Evolutionary conservation across 2,329 filamentous ascomycete species (phyloP).

Genomic region (Trichoderma sp.): DNA sequence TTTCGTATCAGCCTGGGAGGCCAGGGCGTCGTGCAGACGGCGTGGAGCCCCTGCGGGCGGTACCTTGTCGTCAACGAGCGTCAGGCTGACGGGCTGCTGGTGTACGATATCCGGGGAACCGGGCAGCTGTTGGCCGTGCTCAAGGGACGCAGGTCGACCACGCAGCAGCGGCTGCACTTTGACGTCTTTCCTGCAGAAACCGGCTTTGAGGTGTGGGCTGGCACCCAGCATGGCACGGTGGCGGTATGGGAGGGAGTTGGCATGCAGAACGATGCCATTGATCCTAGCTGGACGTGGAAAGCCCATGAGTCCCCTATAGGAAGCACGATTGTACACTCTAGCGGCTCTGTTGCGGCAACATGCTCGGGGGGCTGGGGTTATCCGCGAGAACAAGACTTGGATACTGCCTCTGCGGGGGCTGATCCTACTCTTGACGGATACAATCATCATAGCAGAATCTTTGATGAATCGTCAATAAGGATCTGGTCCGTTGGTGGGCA

Average conservation of each 20-base stretch:
- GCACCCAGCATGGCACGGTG: conserved; percentile 53
- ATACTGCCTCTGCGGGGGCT: conserved; percentile 14
- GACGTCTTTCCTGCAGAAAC: conserved; percentile 50
- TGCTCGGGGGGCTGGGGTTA: conserved; percentile 55
- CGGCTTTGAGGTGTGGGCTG: conserved; percentile 62
- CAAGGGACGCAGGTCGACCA: conserved; percentile 47
- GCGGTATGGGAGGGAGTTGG: conserved; percentile 60
- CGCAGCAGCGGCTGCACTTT: conserved; percentile 56
- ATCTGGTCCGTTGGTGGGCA: conserved; percentile 25
- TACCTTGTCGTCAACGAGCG: conserved; percentile 64
- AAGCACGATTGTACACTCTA: conserved; percentile 50
- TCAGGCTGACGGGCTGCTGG: conserved; percentile 51
- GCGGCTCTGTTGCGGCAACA: conserved; percentile 56
- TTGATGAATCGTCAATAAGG: conserved; percentile 27
- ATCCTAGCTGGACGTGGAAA: conserved; percentile 50
- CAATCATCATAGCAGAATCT: neutral
- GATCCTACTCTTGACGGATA: neutral
- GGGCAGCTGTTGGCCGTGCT: conserved; percentile 56
- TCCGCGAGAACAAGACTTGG: conserved; percentile 9
- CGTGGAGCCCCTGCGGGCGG: conserved; percentile 62
- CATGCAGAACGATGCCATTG: conserved; percentile 41
- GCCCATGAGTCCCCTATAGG: conserved; percentile 49
- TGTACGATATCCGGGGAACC: conserved; percentile 62
- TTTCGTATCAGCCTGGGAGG: conserved; percentile 49
- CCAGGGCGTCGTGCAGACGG: conserved; percentile 59